Conservation (phyloP, 176 grass and related monocot genomes). For the Stipa capillata region DNA sequence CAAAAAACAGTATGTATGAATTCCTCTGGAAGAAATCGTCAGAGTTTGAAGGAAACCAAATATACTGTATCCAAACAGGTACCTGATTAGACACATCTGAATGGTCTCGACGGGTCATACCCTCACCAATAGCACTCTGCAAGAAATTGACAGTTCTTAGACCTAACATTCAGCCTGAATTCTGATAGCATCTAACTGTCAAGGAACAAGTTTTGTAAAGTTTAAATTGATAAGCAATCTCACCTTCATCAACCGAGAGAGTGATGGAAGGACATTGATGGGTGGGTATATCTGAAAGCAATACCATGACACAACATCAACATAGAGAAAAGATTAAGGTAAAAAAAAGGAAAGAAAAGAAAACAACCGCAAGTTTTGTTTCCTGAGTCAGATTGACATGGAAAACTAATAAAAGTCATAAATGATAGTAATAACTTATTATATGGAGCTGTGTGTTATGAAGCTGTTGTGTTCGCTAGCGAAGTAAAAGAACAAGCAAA, state of each 20-base stretch:
- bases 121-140: slow-evolving; percentile 99
- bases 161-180: background rate
- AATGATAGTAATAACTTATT: background rate
- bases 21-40: background rate
- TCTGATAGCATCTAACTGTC: background rate
- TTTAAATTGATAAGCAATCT: background rate
- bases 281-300: slow-evolving; percentile 97
- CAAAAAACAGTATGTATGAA: slow-evolving; percentile 8
- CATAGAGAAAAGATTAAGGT: background rate
- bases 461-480: background rate
- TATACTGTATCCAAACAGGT: background rate
- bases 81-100: slow-evolving; percentile 99
- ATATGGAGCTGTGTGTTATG: background rate
- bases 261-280: slow-evolving; percentile 96
- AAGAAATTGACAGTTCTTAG: slow-evolving; percentile 21
- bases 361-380: background rate
- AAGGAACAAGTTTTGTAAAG: background rate
- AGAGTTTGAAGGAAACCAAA: background rate
- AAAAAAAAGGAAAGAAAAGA: background rate
- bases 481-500: background rate
- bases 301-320: slow-evolving; percentile 14
- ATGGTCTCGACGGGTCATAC: slow-evolving; percentile 97
- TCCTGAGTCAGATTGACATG: background rate
- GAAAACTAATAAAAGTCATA: background rate
- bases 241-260: slow-evolving; percentile 99